These are phyloP conservation scores for Phaeophleospora eucalypticola DNA, from an alignment of 2,329 filamentous ascomycete species.

Conservation along the genomic window DNA sequence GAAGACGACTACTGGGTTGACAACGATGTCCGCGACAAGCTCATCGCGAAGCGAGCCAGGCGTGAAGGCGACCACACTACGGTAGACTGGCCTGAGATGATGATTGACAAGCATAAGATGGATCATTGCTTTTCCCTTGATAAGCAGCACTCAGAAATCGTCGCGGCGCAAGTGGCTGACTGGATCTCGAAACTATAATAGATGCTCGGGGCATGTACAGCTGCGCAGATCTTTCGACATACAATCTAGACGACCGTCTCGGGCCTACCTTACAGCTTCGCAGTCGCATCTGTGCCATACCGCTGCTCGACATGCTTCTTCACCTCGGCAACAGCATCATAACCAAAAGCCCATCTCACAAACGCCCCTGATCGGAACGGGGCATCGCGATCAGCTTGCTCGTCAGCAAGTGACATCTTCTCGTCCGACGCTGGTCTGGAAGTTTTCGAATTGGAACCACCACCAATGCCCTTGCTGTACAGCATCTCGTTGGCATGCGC, in stretches of 20 bases:
- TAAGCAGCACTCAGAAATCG: slow-evolving; percentile 33
- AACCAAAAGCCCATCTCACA: slow-evolving; percentile 9
- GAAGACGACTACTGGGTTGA: slow-evolving; percentile 60
- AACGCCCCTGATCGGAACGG: slow-evolving; percentile 2
- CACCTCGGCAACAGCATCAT: slow-evolving; percentile 9
- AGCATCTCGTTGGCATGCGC: slow-evolving; percentile 3
- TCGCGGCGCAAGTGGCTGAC: slow-evolving; percentile 5
- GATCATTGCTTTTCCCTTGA: slow-evolving; percentile 58
- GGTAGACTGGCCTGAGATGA: slow-evolving; percentile 46
- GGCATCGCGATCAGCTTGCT: slow-evolving; percentile 4
- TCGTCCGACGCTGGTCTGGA: background rate
- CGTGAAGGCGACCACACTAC: slow-evolving; percentile 28
- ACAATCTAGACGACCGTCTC: background rate
- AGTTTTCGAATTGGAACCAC: background rate
- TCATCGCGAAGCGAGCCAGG: slow-evolving; percentile 43
- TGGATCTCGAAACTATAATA: background rate
- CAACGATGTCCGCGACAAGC: slow-evolving; percentile 52
- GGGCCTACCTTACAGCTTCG: background rate
- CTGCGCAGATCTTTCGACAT: background rate
- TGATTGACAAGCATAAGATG: slow-evolving; percentile 51
- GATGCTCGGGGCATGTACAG: background rate
- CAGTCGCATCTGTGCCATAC: background rate
- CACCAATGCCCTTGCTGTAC: slow-evolving; percentile 1
- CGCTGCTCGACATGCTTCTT: slow-evolving; percentile 1
- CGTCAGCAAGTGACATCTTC: background rate